A percentile compares a stretch with the other conserved stretches of the same genome.
Evolutionary conservation across 257 asterid species (phyloP).

Genomic region (Catharanthus roseus): DNA sequence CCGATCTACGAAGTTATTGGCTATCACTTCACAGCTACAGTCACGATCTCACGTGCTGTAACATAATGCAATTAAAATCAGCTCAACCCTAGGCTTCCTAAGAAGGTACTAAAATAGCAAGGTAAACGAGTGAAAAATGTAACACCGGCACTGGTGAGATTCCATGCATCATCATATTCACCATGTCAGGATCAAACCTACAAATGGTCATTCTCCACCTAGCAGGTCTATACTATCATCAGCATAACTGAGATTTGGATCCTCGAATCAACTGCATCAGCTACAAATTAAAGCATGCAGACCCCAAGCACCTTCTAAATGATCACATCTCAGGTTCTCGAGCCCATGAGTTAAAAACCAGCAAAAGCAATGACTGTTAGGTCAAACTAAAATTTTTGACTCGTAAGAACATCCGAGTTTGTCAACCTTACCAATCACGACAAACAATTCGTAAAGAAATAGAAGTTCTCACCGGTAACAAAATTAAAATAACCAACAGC

Average conservation of each 20-base stretch:
- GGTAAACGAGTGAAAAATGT: not conserved
- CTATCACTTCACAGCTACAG: conserved; percentile 43
- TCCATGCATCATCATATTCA: conserved; percentile 10
- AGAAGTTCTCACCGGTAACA: conserved; percentile 31
- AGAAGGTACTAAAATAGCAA: not conserved
- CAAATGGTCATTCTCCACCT: not conserved
- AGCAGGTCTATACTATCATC: conserved; percentile 16
- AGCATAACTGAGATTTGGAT: conserved; percentile 19
- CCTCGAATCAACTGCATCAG: conserved; percentile 32
- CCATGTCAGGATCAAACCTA: conserved; percentile 12
- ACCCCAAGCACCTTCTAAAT: conserved; percentile 29
- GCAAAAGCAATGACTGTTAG: conserved; percentile 20
- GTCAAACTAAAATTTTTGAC: conserved; percentile 20
- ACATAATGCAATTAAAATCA: conserved; percentile 32
- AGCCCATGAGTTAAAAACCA: conserved; percentile 18
- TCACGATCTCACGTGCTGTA: conserved; percentile 46
- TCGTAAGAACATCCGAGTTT: conserved; percentile 21
- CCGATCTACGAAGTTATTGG: conserved; percentile 36
- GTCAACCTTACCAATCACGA: conserved; percentile 46
- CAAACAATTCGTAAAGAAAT: conserved; percentile 26
- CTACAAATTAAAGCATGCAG: conserved; percentile 16
- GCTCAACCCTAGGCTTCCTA: conserved; percentile 20
- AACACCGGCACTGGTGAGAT: conserved; percentile 1
- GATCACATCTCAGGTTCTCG: conserved; percentile 26
- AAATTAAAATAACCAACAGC: conserved; percentile 27